phyloP scores from a whole-genome alignment of 169 alveolate genomes.

The Pseudocohnilembus persalinus region DNA sequence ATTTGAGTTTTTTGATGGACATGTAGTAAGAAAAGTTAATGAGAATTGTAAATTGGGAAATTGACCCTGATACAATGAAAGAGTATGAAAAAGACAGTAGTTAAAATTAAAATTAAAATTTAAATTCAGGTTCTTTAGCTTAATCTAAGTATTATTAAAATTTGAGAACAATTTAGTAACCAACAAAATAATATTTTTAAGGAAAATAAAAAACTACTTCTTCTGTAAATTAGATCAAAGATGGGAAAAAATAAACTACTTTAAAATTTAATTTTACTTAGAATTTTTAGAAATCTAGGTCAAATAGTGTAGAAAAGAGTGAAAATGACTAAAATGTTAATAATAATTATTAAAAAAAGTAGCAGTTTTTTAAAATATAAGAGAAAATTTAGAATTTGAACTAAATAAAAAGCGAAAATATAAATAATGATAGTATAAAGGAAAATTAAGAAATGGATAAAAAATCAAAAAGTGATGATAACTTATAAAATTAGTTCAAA shows the following conservation, averaged over 20 bases:
- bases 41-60: no score
- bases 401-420: background rate
- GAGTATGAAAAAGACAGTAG: background rate
- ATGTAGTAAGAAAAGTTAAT: no score
- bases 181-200: background rate
- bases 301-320: background rate
- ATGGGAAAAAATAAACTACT: background rate
- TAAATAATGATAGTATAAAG: no score
- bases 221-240: background rate
- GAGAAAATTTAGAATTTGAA: background rate
- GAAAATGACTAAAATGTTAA: background rate
- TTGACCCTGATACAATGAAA: background rate
- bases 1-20: no score
- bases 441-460: background rate
- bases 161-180: background rate
- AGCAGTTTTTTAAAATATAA: no score
- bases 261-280: no score
- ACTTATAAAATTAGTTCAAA: no score
- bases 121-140: background rate
- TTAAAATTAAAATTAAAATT: no score
- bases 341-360: background rate
- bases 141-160: background rate
- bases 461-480: background rate
- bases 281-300: background rate
- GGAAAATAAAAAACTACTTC: background rate